Conservation (phyloP, 176 grass and related monocot genomes). For the Hordeum marinum region DNA sequence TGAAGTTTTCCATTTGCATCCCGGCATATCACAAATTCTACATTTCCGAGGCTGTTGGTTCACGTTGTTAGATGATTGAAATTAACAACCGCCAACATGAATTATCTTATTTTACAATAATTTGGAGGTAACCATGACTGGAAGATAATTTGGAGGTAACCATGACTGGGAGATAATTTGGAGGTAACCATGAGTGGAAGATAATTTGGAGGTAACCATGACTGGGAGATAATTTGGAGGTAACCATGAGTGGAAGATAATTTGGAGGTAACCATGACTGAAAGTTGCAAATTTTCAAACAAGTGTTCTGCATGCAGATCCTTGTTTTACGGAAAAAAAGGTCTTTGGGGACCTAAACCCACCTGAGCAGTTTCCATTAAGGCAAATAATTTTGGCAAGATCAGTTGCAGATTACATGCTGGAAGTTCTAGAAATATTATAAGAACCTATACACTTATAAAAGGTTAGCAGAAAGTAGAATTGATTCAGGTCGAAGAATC, state of each 20-base stretch:
- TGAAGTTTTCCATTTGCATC: constrained; percentile 57
- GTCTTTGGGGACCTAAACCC: neutral
- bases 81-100: constrained; percentile 18
- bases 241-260: neutral
- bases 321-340: neutral
- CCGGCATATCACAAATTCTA: constrained; percentile 74
- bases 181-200: neutral
- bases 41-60: constrained; percentile 71
- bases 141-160: neutral
- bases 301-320: neutral
- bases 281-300: neutral
- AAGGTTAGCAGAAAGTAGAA: neutral
- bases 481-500: neutral
- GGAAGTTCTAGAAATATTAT: neutral
- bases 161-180: neutral
- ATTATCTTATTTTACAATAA: neutral
- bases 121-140: neutral
- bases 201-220: neutral
- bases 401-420: neutral
- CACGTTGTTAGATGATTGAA: constrained; percentile 43
- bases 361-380: neutral
- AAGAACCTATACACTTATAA: neutral
- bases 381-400: neutral
- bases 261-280: neutral
- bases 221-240: neutral